These are phyloP conservation scores for Mycogone perniciosa DNA, from an alignment of 2,329 filamentous ascomycete genomes.

Conservation along the genomic window DNA sequence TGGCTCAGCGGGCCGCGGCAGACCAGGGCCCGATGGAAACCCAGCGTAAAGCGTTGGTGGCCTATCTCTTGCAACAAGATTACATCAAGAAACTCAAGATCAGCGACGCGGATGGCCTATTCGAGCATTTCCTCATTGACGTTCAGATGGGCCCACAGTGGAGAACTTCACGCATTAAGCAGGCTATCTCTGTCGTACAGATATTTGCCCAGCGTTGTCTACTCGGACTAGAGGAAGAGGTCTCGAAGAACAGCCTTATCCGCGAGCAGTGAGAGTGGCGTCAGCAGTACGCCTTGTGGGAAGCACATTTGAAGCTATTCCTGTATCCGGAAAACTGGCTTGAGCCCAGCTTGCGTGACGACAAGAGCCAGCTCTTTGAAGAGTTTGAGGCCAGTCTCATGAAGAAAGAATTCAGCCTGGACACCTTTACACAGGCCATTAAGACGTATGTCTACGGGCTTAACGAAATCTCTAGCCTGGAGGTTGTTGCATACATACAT, in stretches of 20 bases:
- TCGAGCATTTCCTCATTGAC: conserved; percentile 12
- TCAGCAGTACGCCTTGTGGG: background rate
- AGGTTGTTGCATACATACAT: too few species aligned
- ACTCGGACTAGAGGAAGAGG: conserved; percentile 6
- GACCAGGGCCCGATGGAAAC: too few species aligned
- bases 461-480: too few species aligned
- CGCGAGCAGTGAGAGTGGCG: background rate
- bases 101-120: background rate
- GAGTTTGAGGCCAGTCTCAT: background rate
- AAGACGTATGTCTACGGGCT: too few species aligned
- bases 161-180: conserved; percentile 12
- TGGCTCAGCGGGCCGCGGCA: too few species aligned
- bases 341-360: background rate
- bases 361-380: background rate
- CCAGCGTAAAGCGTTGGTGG: too few species aligned
- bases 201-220: conserved; percentile 14
- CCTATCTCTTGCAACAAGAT: too few species aligned
- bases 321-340: background rate
- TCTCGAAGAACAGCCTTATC: background rate
- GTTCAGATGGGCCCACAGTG: conserved; percentile 9
- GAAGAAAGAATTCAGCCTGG: too few species aligned
- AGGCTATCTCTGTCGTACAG: conserved; percentile 12
- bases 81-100: too few species aligned
- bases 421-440: too few species aligned
- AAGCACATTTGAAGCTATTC: background rate